Evolutionary conservation across 495 filamentous ascomycete genomes (phyloP).

Genomic region (Penicillium verhagenii): DNA sequence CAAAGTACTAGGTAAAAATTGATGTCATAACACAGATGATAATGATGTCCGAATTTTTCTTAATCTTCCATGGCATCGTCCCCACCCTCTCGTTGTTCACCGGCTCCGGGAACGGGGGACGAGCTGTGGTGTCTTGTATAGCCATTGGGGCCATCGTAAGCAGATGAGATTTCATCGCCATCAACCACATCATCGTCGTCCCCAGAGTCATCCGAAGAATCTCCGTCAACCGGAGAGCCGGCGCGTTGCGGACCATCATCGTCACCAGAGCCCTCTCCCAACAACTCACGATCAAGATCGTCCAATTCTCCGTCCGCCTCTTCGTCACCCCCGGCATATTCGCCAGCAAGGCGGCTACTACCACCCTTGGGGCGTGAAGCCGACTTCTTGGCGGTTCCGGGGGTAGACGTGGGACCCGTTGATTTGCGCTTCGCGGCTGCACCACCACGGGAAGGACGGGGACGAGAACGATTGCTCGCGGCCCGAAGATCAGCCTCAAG

Average conservation of each 20-base stretch:
- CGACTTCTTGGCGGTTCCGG: constrained; percentile 25
- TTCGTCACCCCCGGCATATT: constrained; percentile 25
- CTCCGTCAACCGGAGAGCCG: constrained; percentile 25
- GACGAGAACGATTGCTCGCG: constrained; percentile 21
- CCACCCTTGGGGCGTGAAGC: constrained; percentile 33
- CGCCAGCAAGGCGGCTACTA: constrained; percentile 26
- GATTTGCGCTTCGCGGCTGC: constrained; percentile 39
- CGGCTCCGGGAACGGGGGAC: constrained; percentile 23
- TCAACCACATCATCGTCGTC: constrained; percentile 37
- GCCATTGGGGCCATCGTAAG: constrained; percentile 41
- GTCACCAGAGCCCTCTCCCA: constrained; percentile 49
- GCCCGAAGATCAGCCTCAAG: constrained; percentile 26
- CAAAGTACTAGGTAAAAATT: background rate
- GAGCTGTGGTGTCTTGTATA: constrained; percentile 41
- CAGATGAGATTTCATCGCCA: constrained; percentile 43
- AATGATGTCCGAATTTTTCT: constrained; percentile 8
- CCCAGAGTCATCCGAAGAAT: constrained; percentile 31
- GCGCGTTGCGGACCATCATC: constrained; percentile 32
- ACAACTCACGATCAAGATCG: constrained; percentile 51
- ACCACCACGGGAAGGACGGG: constrained; percentile 18
- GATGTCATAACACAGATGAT: constrained; percentile 3
- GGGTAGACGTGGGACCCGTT: constrained; percentile 24
- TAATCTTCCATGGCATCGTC: constrained; percentile 37
- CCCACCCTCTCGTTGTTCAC: constrained; percentile 23
- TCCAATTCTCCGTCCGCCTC: constrained; percentile 47